These are phyloP conservation scores for Suhomyces xylopsoci DNA, from an alignment of 805 yeast genomes.

Conservation along the genomic window DNA sequence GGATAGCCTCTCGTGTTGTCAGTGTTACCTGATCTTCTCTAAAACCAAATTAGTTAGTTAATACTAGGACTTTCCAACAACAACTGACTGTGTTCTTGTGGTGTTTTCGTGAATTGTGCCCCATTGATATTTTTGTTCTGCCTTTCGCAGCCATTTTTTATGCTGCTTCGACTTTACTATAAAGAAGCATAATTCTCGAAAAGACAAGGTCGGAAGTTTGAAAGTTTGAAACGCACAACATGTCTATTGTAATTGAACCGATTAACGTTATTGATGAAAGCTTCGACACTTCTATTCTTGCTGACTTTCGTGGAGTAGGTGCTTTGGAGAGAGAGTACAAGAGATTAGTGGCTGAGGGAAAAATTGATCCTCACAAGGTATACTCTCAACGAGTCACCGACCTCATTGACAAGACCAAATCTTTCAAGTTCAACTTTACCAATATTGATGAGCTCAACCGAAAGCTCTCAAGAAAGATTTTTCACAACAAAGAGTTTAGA, in stretches of 20 bases:
- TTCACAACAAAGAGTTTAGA: not conserved
- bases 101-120: not conserved
- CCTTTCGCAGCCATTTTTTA: not conserved
- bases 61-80: not conserved
- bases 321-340: not conserved
- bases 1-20: no score
- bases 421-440: constrained; percentile 2
- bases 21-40: not conserved
- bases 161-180: not conserved
- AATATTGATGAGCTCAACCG: constrained; percentile 1
- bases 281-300: constrained; percentile 9
- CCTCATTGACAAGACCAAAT: not conserved
- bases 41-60: no score
- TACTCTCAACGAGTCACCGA: not conserved
- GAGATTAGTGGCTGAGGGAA: not conserved
- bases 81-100: not conserved
- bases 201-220: not conserved
- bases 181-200: not conserved
- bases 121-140: not conserved
- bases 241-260: not conserved
- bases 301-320: not conserved
- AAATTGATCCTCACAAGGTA: not conserved
- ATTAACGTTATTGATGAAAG: constrained; percentile 16
- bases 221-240: not conserved
- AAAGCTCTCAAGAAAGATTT: not conserved